Evolutionary conservation across 2,329 filamentous ascomycete genomes (phyloP), one percentile per base, ranked within the genome.

Genomic region (Didymellaceae sp.): DNA sequence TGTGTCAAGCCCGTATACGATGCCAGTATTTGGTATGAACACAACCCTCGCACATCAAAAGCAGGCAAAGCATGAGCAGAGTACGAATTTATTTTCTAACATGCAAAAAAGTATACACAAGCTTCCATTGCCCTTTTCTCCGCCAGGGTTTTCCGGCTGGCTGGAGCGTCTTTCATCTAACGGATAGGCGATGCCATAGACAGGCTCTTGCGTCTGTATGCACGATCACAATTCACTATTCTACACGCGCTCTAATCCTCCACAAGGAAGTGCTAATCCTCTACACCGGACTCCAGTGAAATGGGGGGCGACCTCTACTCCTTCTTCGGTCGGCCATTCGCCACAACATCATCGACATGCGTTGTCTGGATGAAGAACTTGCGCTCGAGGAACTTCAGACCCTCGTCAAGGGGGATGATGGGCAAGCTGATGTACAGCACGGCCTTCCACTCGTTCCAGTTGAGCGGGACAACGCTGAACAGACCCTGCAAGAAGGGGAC

Each of bases 391-490:
- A 86, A 80, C 77, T 97, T 97, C 64, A 96, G 84, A 2, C 83
- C 73, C 75, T 97, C 91, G 59, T 97, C 91, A 61, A 96, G 88
- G 46, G 91, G 59, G 67, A 99, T 88, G 58, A 99, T 95, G 33
- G 94, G 94, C 14, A 87, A 86, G 75, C 92, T 97, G 70, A 97
- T 94, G 24, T 81, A 75, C 57, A 97, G 68, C 37, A 99, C 94
- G 14, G 95, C 92, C 77, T 91, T 86, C 94, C 94, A 99, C 76
- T 99, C 94, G 16, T 77, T 80, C 84, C 83, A 85, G 70, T 93
- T 88, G 61, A 99, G 77, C 8, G 94, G 92, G 57, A 96, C 76
- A 59, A 99, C 97, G 28, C 89, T 90, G 78, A 99, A 99, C 52
- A 99, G 78, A 6, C 79, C 80, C 77, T 97, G 93, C 52, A 99